Evolutionary conservation across 73 alveolate genomes (phyloP).

Genomic region (Durusdinium trenchii): DNA sequence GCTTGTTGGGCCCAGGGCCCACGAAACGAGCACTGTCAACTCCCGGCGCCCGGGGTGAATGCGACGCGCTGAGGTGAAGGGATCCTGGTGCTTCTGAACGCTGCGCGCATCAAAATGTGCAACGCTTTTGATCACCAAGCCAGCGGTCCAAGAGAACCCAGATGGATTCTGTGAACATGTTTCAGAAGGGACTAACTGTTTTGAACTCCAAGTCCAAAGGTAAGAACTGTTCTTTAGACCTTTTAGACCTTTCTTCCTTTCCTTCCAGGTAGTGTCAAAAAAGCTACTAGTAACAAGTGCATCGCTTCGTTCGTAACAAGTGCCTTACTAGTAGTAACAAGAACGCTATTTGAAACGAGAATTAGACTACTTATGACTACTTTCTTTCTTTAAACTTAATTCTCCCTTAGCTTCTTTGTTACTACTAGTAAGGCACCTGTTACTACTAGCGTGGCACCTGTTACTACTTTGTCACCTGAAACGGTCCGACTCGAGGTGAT

Average conservation of each 20-base stretch:
- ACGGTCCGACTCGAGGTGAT: conserved; percentile 18
- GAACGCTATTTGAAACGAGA: no score
- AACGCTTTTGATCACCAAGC: conserved; percentile 89
- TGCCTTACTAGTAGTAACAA: no score
- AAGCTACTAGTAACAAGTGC: no score
- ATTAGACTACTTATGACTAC: no score
- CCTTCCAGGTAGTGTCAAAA: not conserved
- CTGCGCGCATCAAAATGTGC: conserved; percentile 94
- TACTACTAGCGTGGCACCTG: not conserved
- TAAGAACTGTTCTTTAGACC: not conserved
- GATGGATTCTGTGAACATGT: no score
- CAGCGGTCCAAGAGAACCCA: not conserved
- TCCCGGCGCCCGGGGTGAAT: not conserved
- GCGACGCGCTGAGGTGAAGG: conserved; percentile 63
- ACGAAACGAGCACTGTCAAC: not conserved
- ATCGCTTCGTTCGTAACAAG: no score
- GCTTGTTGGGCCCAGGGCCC: not conserved
- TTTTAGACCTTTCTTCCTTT: no score
- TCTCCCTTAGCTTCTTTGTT: no score
- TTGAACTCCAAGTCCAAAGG: not conserved
- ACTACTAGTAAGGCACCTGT: not conserved
- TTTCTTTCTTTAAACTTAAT: no score
- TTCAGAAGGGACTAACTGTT: not conserved
- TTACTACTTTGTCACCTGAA: not conserved
- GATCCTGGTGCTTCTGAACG: conserved; percentile 79